Evolutionary conservation across 768 basidiomycete species (phyloP).

Genomic region (Pluteus cervinus): DNA sequence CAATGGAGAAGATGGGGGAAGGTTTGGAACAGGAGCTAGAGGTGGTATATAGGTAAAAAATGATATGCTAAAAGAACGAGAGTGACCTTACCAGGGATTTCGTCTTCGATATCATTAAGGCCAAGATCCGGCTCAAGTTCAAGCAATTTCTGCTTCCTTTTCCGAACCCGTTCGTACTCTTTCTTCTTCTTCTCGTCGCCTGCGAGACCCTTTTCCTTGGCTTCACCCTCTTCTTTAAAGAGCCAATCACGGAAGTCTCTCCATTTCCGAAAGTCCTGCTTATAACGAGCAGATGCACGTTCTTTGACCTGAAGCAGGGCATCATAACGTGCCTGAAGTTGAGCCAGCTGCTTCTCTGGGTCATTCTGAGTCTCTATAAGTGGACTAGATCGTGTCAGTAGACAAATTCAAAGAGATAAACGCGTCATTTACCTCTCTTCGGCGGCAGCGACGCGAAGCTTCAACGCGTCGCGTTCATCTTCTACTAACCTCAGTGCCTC

Average conservation of each 20-base stretch:
- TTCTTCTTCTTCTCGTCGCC: conserved; percentile 21
- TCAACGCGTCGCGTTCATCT: conserved; percentile 19
- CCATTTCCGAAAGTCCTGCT: conserved; percentile 51
- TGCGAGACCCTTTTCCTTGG: conserved; percentile 20
- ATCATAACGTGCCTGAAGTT: conserved; percentile 38
- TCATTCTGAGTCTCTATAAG: conserved; percentile 4
- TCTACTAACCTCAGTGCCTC: conserved; percentile 14
- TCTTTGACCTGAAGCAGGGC: conserved; percentile 35
- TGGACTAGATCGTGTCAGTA: conserved; percentile 3
- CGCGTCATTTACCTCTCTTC: conserved; percentile 9
- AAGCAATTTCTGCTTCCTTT: conserved; percentile 17
- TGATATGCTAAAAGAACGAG: neutral
- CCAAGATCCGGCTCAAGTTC: conserved; percentile 14
- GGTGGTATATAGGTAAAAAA: too few relatives aligned
- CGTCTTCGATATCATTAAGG: conserved; percentile 4
- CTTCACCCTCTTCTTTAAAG: conserved; percentile 25
- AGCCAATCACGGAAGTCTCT: conserved; percentile 37
- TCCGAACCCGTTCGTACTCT: conserved; percentile 12
- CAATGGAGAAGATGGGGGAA: too few relatives aligned
- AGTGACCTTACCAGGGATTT: conserved; percentile 3
- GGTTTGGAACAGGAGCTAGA: too few relatives aligned
- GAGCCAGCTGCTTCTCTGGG: conserved; percentile 21
- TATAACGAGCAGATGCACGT: conserved; percentile 40
- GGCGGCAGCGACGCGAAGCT: conserved; percentile 5
- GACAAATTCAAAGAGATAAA: conserved; percentile 1